phyloP scores from a whole-genome alignment of 768 basidiomycete genomes.

The Boletus rubroflammeus region DNA sequence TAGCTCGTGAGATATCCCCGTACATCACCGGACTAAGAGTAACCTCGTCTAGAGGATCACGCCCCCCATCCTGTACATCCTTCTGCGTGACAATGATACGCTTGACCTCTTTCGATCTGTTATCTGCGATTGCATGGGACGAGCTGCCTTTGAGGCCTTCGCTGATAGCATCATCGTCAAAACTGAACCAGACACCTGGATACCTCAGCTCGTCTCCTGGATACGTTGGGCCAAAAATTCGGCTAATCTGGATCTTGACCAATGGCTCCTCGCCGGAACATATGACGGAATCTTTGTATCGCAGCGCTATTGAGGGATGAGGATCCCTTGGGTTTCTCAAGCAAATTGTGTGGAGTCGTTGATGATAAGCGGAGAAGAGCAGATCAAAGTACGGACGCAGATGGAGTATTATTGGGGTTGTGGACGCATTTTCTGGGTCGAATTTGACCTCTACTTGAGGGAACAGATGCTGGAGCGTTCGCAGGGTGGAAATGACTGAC shows the following conservation, averaged over 20 bases:
- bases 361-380: conserved; percentile 76
- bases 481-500: conserved; percentile 67
- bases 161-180: conserved; percentile 65
- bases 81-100: conserved; percentile 72
- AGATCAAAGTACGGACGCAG: conserved; percentile 79
- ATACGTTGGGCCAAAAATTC: conserved; percentile 82
- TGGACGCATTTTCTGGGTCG: conserved; percentile 66
- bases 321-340: conserved; percentile 64
- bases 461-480: conserved; percentile 62
- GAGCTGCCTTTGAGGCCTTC: conserved; percentile 50
- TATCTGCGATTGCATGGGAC: conserved; percentile 41
- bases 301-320: conserved; percentile 62
- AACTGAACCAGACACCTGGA: conserved; percentile 81
- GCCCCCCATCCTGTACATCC: conserved; percentile 48
- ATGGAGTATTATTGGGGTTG: conserved; percentile 73
- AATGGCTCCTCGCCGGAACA: conserved; percentile 61
- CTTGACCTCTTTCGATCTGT: conserved; percentile 72
- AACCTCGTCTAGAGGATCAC: conserved; percentile 74
- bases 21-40: conserved; percentile 61
- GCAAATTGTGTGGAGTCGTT: conserved; percentile 77
- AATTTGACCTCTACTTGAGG: conserved; percentile 84
- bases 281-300: conserved; percentile 62
- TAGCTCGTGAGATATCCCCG: conserved; percentile 64
- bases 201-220: conserved; percentile 73
- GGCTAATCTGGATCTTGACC: conserved; percentile 60